These are phyloP conservation scores for Craspedostauros australis DNA, from an alignment of 108 stramenopile species.

Conservation along the genomic window DNA sequence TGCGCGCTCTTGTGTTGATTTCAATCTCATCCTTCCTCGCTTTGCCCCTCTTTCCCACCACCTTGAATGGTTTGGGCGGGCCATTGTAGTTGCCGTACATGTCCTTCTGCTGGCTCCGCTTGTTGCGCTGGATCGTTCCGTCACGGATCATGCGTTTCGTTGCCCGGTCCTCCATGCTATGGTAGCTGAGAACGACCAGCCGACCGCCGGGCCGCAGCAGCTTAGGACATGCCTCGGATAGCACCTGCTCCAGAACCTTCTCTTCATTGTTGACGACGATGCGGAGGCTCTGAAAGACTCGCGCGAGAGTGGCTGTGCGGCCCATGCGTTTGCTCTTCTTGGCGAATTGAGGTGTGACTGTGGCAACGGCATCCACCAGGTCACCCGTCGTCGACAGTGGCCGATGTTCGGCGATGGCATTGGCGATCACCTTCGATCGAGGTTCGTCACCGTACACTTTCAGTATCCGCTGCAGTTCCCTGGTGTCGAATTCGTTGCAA, in stretches of 20 bases:
- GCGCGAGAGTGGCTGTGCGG: conserved; percentile 70
- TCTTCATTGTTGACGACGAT: conserved; percentile 93
- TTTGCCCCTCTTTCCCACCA: conserved; percentile 58
- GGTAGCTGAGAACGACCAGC: conserved; percentile 87
- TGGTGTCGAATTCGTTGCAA: conserved; percentile 80
- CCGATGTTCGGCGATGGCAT: conserved; percentile 63
- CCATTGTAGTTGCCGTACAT: conserved; percentile 72
- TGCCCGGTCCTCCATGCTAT: conserved; percentile 88
- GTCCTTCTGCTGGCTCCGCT: conserved; percentile 39
- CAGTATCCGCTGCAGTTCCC: conserved; percentile 65
- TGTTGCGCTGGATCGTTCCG: conserved; percentile 36
- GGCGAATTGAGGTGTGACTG: conserved; percentile 68
- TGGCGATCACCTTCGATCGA: conserved; percentile 60
- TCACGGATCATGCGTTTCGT: conserved; percentile 83
- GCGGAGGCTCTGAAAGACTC: conserved; percentile 84
- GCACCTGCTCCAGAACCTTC: conserved; percentile 51
- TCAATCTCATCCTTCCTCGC: conserved; percentile 71
- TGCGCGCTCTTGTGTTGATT: conserved; percentile 68
- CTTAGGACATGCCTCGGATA: conserved; percentile 57
- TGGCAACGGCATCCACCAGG: conserved; percentile 67
- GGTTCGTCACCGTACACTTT: conserved; percentile 82
- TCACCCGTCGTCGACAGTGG: conserved; percentile 74
- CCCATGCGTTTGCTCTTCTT: conserved; percentile 64
- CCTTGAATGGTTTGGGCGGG: conserved; percentile 54
- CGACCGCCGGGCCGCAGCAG: conserved; percentile 52